These are phyloP conservation scores for Alliaria petiolata DNA, from an alignment of 345 rosid species.

Conservation along the genomic window DNA sequence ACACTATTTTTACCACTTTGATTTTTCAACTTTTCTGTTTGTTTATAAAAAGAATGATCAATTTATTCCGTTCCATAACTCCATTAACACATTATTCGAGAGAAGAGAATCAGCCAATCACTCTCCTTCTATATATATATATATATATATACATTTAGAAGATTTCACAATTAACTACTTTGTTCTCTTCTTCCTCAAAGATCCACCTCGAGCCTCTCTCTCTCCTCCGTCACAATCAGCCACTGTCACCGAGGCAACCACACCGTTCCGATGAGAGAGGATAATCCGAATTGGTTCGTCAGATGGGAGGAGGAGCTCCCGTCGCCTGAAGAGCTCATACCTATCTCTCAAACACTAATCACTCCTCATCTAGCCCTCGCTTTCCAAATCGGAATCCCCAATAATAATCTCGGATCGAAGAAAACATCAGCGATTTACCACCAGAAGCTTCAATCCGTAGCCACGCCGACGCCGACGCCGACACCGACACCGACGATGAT, in stretches of 20 bases:
- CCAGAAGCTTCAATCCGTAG: conserved; percentile 4
- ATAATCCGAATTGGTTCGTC: conserved; percentile 21
- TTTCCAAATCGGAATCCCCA: conserved; percentile 50
- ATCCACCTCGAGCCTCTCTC: conserved; percentile 28
- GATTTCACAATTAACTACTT: background rate
- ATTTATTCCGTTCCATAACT: conserved; percentile 23
- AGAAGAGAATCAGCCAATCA: conserved; percentile 32
- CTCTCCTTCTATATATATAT: background rate
- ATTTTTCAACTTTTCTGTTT: background rate
- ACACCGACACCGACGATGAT: conserved; percentile 25
- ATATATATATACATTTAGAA: background rate
- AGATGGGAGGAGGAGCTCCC: conserved; percentile 32
- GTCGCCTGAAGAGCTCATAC: conserved; percentile 45
- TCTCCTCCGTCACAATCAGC: conserved; percentile 5
- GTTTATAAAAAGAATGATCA: background rate
- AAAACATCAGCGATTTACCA: conserved; percentile 1
- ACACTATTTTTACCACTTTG: background rate
- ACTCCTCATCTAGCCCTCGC: conserved; percentile 86
- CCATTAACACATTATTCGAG: conserved; percentile 27
- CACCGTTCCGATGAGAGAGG: conserved; percentile 31
- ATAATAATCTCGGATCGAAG: background rate
- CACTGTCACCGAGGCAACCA: background rate
- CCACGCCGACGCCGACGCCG: conserved; percentile 29
- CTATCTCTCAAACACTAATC: conserved; percentile 61
- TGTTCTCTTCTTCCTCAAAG: conserved; percentile 12